Conservation (phyloP, 306 rosid genomes). For the Quercus dentata region DNA sequence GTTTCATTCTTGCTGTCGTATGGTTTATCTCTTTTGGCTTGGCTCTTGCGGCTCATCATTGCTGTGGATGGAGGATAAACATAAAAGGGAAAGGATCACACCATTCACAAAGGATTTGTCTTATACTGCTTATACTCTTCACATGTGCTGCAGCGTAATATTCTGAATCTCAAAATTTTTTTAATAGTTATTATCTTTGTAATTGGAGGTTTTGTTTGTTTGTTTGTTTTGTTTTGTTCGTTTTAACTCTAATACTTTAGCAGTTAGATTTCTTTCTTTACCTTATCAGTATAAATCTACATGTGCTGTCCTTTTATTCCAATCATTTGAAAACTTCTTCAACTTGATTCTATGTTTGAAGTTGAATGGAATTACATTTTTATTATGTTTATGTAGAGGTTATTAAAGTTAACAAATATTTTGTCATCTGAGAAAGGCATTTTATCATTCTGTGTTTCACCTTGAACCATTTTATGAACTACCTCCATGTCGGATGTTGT, state of each 20-base stretch:
- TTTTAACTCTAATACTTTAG: neutral
- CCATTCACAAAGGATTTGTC: conserved; percentile 68
- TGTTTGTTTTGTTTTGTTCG: conserved; percentile 1
- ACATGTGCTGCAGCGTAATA: conserved; percentile 81
- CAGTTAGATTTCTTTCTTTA: neutral
- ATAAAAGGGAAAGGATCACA: conserved; percentile 61
- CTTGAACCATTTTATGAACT: neutral
- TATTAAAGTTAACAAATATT: neutral
- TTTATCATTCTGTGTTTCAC: neutral
- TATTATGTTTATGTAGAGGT: neutral
- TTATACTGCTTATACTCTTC: conserved; percentile 61
- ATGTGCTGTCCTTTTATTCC: neutral
- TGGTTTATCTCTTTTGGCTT: conserved; percentile 88
- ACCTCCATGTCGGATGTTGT: neutral
- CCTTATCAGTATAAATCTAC: neutral
- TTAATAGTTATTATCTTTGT: neutral
- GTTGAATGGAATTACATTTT: neutral
- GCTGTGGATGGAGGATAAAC: conserved; percentile 88
- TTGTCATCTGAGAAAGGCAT: neutral
- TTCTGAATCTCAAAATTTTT: conserved; percentile 18
- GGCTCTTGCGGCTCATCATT: conserved; percentile 63
- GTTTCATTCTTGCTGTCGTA: conserved; percentile 70
- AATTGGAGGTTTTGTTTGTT: neutral
- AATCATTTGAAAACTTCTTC: neutral
- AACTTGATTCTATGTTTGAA: neutral